Percentiles rank a stretch among this genome's conserved stretches.
phyloP scores from a whole-genome alignment of 495 filamentous ascomycete species.

The Xylaria nigripes region DNA sequence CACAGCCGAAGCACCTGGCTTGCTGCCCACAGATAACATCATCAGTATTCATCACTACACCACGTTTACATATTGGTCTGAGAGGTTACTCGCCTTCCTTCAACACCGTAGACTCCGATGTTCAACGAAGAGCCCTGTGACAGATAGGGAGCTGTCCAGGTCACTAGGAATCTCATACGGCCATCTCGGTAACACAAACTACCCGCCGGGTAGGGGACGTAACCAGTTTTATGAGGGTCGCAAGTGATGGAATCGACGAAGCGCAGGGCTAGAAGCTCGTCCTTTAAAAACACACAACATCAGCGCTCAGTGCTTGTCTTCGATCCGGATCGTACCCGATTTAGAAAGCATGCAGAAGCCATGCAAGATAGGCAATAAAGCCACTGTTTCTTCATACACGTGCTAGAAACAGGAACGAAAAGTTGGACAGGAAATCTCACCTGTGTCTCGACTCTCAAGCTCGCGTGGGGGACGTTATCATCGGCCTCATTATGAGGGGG shows the following conservation, averaged over 20 bases:
- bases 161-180: conserved; percentile 38
- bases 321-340: too few species aligned
- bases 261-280: conserved; percentile 29
- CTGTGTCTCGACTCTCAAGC: conserved; percentile 28
- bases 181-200: conserved; percentile 39
- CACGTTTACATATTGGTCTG: background rate
- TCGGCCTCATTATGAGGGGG: conserved; percentile 13
- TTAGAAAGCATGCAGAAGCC: too few species aligned
- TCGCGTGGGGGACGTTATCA: conserved; percentile 27
- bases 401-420: background rate
- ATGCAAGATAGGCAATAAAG: too few species aligned
- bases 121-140: conserved; percentile 25
- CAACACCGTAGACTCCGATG: conserved; percentile 40
- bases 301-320: background rate
- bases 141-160: conserved; percentile 40
- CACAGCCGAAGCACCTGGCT: conserved; percentile 39
- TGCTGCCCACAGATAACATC: conserved; percentile 18
- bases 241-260: conserved; percentile 38
- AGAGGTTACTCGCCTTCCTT: conserved; percentile 29
- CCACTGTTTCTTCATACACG: too few species aligned
- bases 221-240: conserved; percentile 43
- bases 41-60: background rate
- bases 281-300: background rate
- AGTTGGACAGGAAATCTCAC: background rate
- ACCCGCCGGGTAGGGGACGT: conserved; percentile 43